These are phyloP conservation scores for Calocybe cyanea DNA, from an alignment of 768 basidiomycete species.

Conservation along the genomic window DNA sequence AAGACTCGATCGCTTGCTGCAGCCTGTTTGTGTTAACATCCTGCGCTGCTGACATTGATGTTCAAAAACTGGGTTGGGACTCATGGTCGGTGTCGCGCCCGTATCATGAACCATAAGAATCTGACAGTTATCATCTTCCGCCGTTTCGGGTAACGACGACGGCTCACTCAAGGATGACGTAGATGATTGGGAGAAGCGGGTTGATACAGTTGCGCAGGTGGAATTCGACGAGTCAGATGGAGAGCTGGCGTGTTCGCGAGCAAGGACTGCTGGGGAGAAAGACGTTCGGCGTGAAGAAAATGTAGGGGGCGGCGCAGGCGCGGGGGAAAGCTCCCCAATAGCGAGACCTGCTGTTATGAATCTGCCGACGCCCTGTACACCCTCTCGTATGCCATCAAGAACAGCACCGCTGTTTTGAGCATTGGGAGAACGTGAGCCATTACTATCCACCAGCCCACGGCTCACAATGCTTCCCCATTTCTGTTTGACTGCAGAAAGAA, in stretches of 20 bases:
- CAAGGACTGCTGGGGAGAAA: conserved; percentile 4
- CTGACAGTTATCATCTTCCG: conserved; percentile 21
- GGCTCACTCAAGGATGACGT: conserved; percentile 39
- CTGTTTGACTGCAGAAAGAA: conserved; percentile 53
- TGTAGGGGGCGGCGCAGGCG: conserved; percentile 6
- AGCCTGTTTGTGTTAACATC: conserved; percentile 4
- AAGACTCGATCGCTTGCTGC: conserved; percentile 2
- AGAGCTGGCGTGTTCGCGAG: conserved; percentile 7
- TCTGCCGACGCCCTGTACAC: conserved; percentile 56
- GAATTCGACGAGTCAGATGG: conserved; percentile 15
- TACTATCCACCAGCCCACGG: conserved; percentile 40
- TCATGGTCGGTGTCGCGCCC: conserved; percentile 46
- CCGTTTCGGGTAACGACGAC: conserved; percentile 7
- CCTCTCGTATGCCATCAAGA: conserved; percentile 61
- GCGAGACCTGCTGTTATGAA: conserved; percentile 48
- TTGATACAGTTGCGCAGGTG: conserved; percentile 22
- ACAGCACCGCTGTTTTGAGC: conserved; percentile 31
- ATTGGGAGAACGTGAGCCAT: conserved; percentile 15
- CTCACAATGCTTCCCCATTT: conserved; percentile 83
- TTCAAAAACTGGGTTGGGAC: conserved; percentile 43
- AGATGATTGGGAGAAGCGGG: conserved; percentile 43
- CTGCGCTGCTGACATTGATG: conserved; percentile 23
- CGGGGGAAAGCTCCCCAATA: conserved; percentile 22
- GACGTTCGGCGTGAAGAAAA: neutral
- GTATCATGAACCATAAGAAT: conserved; percentile 45